Evolutionary conservation across 371 early-diverging fungal genomes (phyloP).

Genomic region (Syncephalis plumigaleata): DNA sequence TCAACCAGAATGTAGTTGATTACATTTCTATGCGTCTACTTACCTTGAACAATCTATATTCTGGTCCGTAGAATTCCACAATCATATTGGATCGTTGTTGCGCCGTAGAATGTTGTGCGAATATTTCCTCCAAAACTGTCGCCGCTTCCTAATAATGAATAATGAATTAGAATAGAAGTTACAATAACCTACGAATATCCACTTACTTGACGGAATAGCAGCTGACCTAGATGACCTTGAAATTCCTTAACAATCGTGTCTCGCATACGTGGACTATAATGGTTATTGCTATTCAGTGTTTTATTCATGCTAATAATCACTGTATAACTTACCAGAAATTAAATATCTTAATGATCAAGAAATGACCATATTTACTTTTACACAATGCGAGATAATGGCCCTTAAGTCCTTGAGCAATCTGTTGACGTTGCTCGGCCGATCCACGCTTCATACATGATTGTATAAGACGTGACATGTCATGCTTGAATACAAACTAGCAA

Average conservation of each 20-base stretch:
- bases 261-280: conserved; percentile 44
- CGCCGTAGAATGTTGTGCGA: conserved; percentile 59
- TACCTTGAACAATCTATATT: conserved; percentile 71
- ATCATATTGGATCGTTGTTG: conserved; percentile 55
- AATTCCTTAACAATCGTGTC: conserved; percentile 61
- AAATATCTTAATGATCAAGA: conserved; percentile 71
- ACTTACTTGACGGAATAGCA: conserved; percentile 8
- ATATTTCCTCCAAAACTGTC: conserved; percentile 69
- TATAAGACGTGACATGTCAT: conserved; percentile 86
- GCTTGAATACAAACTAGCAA: conserved; percentile 69
- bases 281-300: neutral
- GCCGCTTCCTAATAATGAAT: conserved; percentile 61
- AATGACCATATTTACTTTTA: conserved; percentile 74
- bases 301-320: too few species aligned
- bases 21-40: neutral
- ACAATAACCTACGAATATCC: neutral
- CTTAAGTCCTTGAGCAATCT: conserved; percentile 64
- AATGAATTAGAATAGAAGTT: neutral
- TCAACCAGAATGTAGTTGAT: neutral
- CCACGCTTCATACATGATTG: conserved; percentile 87
- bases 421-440: conserved; percentile 49
- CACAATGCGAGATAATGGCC: conserved; percentile 56
- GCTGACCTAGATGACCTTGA: conserved; percentile 13
- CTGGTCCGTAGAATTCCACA: conserved; percentile 88
- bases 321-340: conserved; percentile 47